Evolutionary conservation across 805 yeast species (phyloP), one percentile per base, ranked within the genome.

Genomic region (Nakazawaea ernobii): DNA sequence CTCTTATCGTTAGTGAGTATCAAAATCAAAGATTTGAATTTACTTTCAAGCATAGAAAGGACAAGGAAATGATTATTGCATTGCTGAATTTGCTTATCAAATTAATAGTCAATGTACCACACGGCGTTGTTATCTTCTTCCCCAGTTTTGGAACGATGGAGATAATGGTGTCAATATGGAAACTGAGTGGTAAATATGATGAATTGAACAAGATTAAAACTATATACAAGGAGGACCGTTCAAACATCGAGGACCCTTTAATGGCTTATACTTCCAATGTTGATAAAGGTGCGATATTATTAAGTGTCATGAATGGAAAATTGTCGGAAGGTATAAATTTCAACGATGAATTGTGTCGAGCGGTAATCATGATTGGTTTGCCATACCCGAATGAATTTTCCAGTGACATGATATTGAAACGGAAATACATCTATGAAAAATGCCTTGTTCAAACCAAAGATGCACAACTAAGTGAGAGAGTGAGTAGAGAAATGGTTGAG

Each of bases 291-390:
- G 91, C 95, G 0, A 55, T 86, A 1, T 62, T 91, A 4, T 68
- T 92, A 28, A 81, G 96, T 0, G 96, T 92, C 1, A 95, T 92
- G 13, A 97, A 97, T 1, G 98, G 97, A 0, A 84, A 84, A 58
- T 71, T 91, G 66, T 87, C 96, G 0, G 98, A 91, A 62, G 98
- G 98, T 5, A 92, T 91, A 38, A 91, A 91, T 59, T 91, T 92
- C 61, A 78, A 91, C 9, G 92, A 90, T 58, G 80, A 84, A 35
- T 66, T 92, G n/a, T 96, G 96, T 1, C 70, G 97, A 49, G 90
- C 87, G 0, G 91, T 92, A 0, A 68, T 87, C 1, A 84, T 92
- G 85, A 70, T 88, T 10, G 98, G 97, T 0, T 61, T 92, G 35
- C 97, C 98, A 2, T 92, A 76, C 56, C 97, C 98, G 0, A 92